Base-by-base conservation (phyloP, 495 filamentous ascomycete species). In the Podospora pseudocomata region DNA sequence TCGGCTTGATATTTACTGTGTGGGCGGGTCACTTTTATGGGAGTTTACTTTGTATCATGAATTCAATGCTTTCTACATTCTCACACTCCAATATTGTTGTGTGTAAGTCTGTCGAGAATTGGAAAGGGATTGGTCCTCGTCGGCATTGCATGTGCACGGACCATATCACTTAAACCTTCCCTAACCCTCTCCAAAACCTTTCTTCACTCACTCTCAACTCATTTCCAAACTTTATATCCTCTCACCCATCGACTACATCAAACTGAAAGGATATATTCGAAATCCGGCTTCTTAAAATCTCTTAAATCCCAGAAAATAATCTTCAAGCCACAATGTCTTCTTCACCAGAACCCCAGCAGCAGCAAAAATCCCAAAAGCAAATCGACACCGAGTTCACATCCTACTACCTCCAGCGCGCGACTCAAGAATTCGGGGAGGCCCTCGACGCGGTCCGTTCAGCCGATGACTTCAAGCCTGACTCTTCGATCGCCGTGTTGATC, bases 351-450 rank as follows among this genome's bases (percentile, higher is more conserved):
- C 53, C 39, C 9, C 39, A 70, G 60, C 49, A 63, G 9, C 66
- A 62, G 75, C 64, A 68, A 72, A 72, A 70, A 49, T 67, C 70
- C 28, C 80, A 85, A 30, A 68, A 80, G 57, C 73, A 81, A 34
- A 69, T 83, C 62, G 68, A 74, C 4, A 58, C 74, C 7, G 79
- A 80, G 57, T 91, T 91, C 76, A 85, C 85, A 18, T 80, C 84
- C 30, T 88, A 84, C 75, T 92, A 92, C 75, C 84, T 92, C 68
- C 84, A 85, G 57, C 83, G 82, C 65, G 78, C 88, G 19, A 90
- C 90, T 5, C 76, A 80, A 11, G 89, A 92, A 68, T 90, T 92
- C 66, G 87, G 86, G 9, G 88, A 92, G 49, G 90, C 92, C 74
- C 80, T 93, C 28, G 88, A 92, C 76, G 83, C 83, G 68, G 74